Conservation (phyloP, 352 stramenopile genomes). For the Phytophthora aleatoria region DNA sequence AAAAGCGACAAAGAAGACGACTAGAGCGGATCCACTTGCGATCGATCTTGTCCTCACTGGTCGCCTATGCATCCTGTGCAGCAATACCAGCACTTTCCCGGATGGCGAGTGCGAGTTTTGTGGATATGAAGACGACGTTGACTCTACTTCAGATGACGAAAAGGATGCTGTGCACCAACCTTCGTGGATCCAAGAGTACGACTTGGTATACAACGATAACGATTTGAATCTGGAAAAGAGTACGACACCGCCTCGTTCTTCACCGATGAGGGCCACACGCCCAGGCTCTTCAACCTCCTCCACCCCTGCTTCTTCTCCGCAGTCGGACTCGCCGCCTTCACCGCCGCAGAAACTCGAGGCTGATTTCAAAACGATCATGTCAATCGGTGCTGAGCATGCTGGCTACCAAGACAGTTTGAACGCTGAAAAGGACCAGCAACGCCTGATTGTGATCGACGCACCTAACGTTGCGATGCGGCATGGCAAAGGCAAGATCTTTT, state of each 20-base stretch:
- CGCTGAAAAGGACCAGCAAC: slow-evolving; percentile 31
- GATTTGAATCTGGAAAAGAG: slow-evolving; percentile 9
- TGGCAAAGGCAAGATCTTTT: slow-evolving; percentile 77
- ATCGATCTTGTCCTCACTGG: slow-evolving; percentile 19
- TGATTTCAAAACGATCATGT: slow-evolving; percentile 53
- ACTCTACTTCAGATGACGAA: slow-evolving; percentile 18
- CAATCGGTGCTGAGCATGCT: slow-evolving; percentile 39
- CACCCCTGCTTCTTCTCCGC: slow-evolving; percentile 6
- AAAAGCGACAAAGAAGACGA: neutral
- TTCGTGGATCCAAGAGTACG: slow-evolving; percentile 21
- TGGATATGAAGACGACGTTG: slow-evolving; percentile 40
- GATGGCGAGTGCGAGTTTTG: slow-evolving; percentile 45
- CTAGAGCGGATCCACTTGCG: slow-evolving; percentile 18
- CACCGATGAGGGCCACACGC: neutral
- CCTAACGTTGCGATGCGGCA: slow-evolving; percentile 87
- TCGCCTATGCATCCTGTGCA: slow-evolving; percentile 41
- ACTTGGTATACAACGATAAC: slow-evolving; percentile 14
- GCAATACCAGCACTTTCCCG: slow-evolving; percentile 41
- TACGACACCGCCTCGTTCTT: neutral
- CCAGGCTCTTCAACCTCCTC: slow-evolving; percentile 1
- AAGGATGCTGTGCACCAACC: slow-evolving; percentile 2
- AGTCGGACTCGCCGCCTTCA: slow-evolving; percentile 5
- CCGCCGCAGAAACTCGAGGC: slow-evolving; percentile 14
- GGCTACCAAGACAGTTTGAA: slow-evolving; percentile 31
- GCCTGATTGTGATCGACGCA: slow-evolving; percentile 69